phyloP scores from a whole-genome alignment of 2,329 filamentous ascomycete species.

The Domatiomyces globalis region DNA sequence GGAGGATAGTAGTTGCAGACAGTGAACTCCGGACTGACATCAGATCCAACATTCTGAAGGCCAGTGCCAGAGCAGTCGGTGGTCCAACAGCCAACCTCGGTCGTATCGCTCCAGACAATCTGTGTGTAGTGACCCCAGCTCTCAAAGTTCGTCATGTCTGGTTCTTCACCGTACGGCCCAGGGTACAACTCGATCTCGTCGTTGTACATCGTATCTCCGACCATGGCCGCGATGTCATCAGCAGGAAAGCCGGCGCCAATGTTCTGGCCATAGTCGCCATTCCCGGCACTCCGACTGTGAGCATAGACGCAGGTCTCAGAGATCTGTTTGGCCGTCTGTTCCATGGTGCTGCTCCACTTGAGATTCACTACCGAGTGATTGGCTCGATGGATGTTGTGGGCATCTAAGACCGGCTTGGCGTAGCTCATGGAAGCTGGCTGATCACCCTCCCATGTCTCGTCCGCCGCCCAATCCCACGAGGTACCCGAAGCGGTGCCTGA shows the following conservation, averaged over 20 bases:
- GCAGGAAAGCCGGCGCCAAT: slow-evolving; percentile 54
- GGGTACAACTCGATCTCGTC: slow-evolving; percentile 51
- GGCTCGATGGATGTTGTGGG: slow-evolving; percentile 75
- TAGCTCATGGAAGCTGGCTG: slow-evolving; percentile 12
- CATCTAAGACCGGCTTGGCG: slow-evolving; percentile 35
- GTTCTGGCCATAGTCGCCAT: slow-evolving; percentile 75
- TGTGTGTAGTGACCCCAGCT: slow-evolving; percentile 63
- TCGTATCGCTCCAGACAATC: slow-evolving; percentile 54
- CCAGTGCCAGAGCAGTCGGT: slow-evolving; percentile 27
- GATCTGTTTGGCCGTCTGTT: slow-evolving; percentile 47
- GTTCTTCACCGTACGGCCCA: slow-evolving; percentile 44
- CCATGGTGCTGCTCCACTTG: slow-evolving; percentile 51
- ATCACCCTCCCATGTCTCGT: background rate
- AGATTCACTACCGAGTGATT: slow-evolving; percentile 62
- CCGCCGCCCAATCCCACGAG: background rate
- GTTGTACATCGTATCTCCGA: slow-evolving; percentile 83
- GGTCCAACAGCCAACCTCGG: slow-evolving; percentile 48
- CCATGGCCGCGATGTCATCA: slow-evolving; percentile 49
- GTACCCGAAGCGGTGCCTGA: too few species aligned
- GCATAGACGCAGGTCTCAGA: slow-evolving; percentile 56
- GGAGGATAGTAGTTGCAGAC: slow-evolving; percentile 76
- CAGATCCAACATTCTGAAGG: slow-evolving; percentile 29
- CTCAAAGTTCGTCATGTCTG: slow-evolving; percentile 49
- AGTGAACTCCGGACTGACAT: slow-evolving; percentile 49
- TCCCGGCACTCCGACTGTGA: slow-evolving; percentile 61